Percentiles rank a stretch among this genome's conserved stretches.
These are phyloP conservation scores for Dictyophora rubrovolvata DNA, from an alignment of 768 basidiomycete genomes.

Conservation along the genomic window DNA sequence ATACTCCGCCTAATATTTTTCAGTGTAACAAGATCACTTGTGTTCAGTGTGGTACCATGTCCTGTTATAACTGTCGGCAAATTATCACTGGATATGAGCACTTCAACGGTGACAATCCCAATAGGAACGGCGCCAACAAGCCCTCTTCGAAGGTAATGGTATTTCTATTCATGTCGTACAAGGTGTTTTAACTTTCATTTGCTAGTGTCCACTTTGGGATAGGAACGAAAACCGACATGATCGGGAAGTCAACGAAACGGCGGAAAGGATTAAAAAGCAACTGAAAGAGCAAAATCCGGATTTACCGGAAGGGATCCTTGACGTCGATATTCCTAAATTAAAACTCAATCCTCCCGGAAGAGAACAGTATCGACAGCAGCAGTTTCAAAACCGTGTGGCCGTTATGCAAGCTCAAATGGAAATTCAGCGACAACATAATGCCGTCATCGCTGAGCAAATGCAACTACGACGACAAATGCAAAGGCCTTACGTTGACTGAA, in stretches of 20 bases:
- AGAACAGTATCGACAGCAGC: background rate
- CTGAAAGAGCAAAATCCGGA: constrained; percentile 54
- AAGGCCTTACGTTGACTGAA: background rate
- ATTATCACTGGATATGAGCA: constrained; percentile 70
- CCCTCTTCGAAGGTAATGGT: constrained; percentile 21
- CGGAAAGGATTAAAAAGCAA: constrained; percentile 53
- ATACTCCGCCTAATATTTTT: background rate
- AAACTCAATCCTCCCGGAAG: background rate
- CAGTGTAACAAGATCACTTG: constrained; percentile 93
- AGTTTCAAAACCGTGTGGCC: background rate
- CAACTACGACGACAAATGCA: background rate
- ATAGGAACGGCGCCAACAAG: background rate
- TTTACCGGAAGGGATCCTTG: constrained; percentile 45
- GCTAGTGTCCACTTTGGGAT: constrained; percentile 57
- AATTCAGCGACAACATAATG: background rate
- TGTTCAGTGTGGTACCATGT: constrained; percentile 57
- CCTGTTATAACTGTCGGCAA: constrained; percentile 78
- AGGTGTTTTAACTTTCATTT: constrained; percentile 10
- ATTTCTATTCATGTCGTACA: background rate
- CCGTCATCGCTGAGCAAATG: background rate
- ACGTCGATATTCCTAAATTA: constrained; percentile 47
- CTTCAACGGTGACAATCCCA: constrained; percentile 33
- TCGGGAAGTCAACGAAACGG: constrained; percentile 62
- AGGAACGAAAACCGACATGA: constrained; percentile 51
- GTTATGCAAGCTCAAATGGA: background rate